Base-by-base conservation (phyloP, 2,329 filamentous ascomycete species). In the Pyrenophora tritici-repentis region DNA sequence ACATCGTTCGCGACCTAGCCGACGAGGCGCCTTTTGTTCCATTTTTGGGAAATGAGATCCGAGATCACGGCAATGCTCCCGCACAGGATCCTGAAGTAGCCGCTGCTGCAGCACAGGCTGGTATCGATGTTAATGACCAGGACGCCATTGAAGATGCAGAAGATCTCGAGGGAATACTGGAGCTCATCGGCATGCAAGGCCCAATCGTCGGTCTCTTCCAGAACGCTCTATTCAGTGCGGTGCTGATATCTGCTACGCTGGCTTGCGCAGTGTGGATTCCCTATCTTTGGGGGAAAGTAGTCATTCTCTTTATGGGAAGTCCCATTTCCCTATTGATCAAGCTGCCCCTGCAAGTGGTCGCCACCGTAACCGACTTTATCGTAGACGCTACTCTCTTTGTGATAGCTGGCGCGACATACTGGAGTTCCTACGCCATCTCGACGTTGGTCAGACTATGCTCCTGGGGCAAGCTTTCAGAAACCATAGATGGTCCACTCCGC, bases 161-260 rank as follows among this genome's bases (percentile, higher is more conserved):
- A 74, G 94, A 99, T 67, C 85, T 99, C 13, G 94, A 99, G 70
- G 94, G 94, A 0, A 90, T 99, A 44, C 86, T 99, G 79, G 94
- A 99, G 72, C 83, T 99, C 13, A 88, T 99, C 52, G 94, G 94
- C 32, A 95, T 99, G 89, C 90, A 95, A 66, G 94, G 94, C 0
- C 94, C 94, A 0, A 81, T 99, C 3, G 87, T 88, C 12, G 91
- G 91, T 2, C 82, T 99, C 5, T 86, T 97, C 61, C 94, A 99
- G 67, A 99, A 99, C 62, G 91, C 90, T 47, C 86, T 97, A 13
- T 99, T 99, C 73, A 96, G 93, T 70, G 88, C 89, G 6, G 87
- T 97, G 38, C 81, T 99, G 22, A 91, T 99, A 7, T 71, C 90
- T 1, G 84, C 93, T 43, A 96, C 92, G 12, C 86, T 99, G 35